phyloP scores from a whole-genome alignment of 176 grass and related monocot genomes.

The Musa beccarii region DNA sequence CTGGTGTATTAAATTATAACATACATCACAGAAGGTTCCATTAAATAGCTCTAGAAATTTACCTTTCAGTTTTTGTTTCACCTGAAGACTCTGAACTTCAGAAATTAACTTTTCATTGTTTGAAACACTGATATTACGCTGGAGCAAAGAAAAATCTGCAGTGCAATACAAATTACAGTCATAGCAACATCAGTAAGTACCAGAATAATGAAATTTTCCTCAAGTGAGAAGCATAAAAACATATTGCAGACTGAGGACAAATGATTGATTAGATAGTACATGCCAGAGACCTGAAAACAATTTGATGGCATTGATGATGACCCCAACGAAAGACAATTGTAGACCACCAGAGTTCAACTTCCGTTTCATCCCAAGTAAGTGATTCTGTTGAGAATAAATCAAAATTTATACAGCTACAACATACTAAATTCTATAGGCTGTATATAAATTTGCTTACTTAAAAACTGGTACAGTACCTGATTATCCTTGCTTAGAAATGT shows the following conservation, averaged over 20 bases:
- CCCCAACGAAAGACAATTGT: conserved; percentile 62
- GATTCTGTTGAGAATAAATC: conserved; percentile 49
- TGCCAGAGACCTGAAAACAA: conserved; percentile 63
- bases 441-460: neutral
- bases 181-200: neutral
- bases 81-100: conserved; percentile 13
- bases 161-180: conserved; percentile 14
- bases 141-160: conserved; percentile 72
- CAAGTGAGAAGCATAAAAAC: neutral
- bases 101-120: conserved; percentile 33
- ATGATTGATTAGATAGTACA: neutral
- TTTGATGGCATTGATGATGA: conserved; percentile 55
- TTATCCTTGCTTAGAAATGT: conserved; percentile 96
- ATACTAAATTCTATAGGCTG: neutral
- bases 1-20: neutral
- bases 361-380: conserved; percentile 62
- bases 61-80: neutral
- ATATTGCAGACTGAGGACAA: neutral
- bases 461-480: conserved; percentile 47
- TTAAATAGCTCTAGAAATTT: neutral
- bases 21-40: neutral
- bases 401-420: conserved; percentile 9
- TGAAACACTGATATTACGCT: conserved; percentile 29
- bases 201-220: neutral
- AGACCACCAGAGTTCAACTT: conserved; percentile 42